phyloP scores from a whole-genome alignment of 306 rosid species.

The Cucurbita argyrosperma region DNA sequence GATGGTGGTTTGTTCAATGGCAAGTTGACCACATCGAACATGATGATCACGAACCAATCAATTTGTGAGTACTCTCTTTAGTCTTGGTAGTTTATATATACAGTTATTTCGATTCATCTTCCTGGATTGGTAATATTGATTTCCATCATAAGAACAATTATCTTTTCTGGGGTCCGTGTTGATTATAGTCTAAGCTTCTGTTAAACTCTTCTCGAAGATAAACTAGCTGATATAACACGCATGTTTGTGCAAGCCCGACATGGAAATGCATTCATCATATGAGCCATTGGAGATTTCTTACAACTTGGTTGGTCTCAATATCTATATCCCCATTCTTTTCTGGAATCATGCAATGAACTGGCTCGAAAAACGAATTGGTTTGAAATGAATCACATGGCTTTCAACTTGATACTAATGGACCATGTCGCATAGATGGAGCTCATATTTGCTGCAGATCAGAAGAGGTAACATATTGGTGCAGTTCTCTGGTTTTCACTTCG shows the following conservation, averaged over 20 bases:
- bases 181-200: constrained; percentile 76
- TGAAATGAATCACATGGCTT: not conserved
- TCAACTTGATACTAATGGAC: not conserved
- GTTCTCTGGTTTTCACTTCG: not conserved
- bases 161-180: constrained; percentile 38
- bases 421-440: constrained; percentile 18
- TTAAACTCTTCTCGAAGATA: constrained; percentile 66
- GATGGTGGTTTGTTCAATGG: constrained; percentile 44
- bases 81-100: not conserved
- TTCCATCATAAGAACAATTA: constrained; percentile 1
- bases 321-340: not conserved
- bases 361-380: not conserved
- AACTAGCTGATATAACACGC: constrained; percentile 71
- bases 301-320: not conserved
- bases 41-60: constrained; percentile 46
- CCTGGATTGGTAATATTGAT: constrained; percentile 4
- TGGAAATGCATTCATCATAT: constrained; percentile 68
- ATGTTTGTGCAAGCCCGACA: constrained; percentile 61
- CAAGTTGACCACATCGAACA: constrained; percentile 67
- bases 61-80: constrained; percentile 31
- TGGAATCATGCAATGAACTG: not conserved
- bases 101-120: not conserved
- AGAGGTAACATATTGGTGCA: constrained; percentile 19
- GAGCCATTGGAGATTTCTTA: constrained; percentile 48
- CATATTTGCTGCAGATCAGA: constrained; percentile 46